These are phyloP conservation scores for Scenedesmus sp. DNA, from an alignment of 163 green algal genomes.

Conservation along the genomic window DNA sequence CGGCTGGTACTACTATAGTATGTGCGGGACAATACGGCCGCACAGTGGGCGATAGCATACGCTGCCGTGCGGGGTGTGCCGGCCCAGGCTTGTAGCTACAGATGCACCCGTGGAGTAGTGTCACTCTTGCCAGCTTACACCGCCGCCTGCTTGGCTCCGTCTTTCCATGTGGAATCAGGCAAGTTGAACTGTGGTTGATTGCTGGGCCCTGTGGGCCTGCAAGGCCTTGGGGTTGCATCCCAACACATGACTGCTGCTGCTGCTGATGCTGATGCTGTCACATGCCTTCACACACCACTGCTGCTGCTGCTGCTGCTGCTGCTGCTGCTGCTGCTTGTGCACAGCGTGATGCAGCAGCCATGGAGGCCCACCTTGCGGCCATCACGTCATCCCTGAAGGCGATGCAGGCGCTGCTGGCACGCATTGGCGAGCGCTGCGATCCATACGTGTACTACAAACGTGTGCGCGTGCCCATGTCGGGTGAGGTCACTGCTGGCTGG, in stretches of 20 bases:
- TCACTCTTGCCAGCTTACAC: background rate
- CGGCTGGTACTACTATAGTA: too few species aligned
- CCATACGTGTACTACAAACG: slow-evolving; percentile 68
- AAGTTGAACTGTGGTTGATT: too few species aligned
- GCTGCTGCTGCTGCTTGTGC: background rate
- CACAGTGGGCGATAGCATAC: too few species aligned
- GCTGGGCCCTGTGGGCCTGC: too few species aligned
- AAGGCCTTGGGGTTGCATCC: too few species aligned
- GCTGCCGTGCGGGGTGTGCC: too few species aligned
- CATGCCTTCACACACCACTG: background rate
- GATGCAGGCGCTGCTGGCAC: slow-evolving; percentile 61
- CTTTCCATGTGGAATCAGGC: too few species aligned
- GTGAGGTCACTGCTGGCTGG: background rate
- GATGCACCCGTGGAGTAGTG: too few species aligned
- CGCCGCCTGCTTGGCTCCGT: too few species aligned
- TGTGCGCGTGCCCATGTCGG: slow-evolving; percentile 63
- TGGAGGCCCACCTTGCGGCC: slow-evolving; percentile 38
- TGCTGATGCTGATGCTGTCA: background rate
- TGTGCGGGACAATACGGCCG: background rate
- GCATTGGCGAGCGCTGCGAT: slow-evolving; percentile 72
- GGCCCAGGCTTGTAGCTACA: too few species aligned
- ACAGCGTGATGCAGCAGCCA: slow-evolving; percentile 32
- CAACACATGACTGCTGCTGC: too few species aligned
- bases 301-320: too few species aligned
- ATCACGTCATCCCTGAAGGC: slow-evolving; percentile 22